Evolutionary conservation across 768 basidiomycete species (phyloP).

Genomic region (Tephrocybe sp.): DNA sequence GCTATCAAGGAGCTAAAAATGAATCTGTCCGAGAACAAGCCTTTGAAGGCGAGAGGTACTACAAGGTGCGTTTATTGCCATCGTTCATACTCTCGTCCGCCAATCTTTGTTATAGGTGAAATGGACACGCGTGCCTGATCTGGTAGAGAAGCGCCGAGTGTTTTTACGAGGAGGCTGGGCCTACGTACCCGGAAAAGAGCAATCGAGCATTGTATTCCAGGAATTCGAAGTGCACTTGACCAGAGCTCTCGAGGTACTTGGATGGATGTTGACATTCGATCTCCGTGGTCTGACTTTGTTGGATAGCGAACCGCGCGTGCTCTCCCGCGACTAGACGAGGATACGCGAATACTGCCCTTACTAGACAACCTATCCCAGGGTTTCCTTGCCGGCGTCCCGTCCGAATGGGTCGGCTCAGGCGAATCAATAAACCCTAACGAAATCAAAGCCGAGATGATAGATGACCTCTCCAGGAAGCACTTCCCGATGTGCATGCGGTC

Average conservation of each 20-base stretch:
- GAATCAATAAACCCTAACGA: constrained; percentile 49
- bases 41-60: constrained; percentile 59
- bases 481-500: constrained; percentile 97
- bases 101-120: constrained; percentile 57
- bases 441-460: constrained; percentile 93
- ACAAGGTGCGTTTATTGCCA: constrained; percentile 54
- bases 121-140: constrained; percentile 94
- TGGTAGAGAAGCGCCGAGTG: constrained; percentile 80
- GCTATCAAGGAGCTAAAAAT: constrained; percentile 36
- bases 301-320: constrained; percentile 77
- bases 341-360: constrained; percentile 85
- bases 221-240: constrained; percentile 77
- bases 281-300: background rate
- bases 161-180: constrained; percentile 80
- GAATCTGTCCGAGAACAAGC: constrained; percentile 27
- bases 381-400: constrained; percentile 87
- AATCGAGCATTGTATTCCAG: constrained; percentile 83
- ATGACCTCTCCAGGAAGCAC: constrained; percentile 80
- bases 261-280: background rate
- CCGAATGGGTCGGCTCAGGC: constrained; percentile 67
- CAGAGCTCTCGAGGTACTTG: constrained; percentile 72
- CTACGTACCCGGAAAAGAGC: constrained; percentile 77
- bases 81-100: background rate
- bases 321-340: constrained; percentile 91
- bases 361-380: constrained; percentile 91